Base-by-base conservation (phyloP, 202 grass and related monocot species). In the Dendrocalamus latiflorus region DNA sequence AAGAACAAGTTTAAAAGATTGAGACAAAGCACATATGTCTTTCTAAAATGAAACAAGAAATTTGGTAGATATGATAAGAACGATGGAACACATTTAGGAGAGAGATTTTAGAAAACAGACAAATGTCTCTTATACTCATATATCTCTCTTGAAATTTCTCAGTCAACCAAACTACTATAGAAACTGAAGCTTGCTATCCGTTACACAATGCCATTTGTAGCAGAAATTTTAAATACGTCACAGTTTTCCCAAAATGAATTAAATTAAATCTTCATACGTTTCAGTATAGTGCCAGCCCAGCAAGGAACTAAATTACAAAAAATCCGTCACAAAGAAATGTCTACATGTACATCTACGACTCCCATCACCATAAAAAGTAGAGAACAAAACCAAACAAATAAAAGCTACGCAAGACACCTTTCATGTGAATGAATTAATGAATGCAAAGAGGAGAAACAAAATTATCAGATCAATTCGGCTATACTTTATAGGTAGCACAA, bases 141-240 rank as follows among this genome's bases (percentile, higher is more conserved):
- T 24, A 1, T 36, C 5, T 25, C 18, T 24, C 18, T 18, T 72
- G 48, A 22, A 41, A 69, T 76, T 51, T 83, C 13, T 74, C 16
- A 24, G 74, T 75, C 74, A 83, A 90, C 70, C 34, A 56, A 44
- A 79, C 20, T 53, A 45, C 55, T 15, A 62, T 22, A 62, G 79
- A 69, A 90, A 83, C 79, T 74, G 84, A 90, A 90, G 68, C 41
- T 83, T 51, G 59, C 8, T 43, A 58, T 42, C 24, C 68, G 16
- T 63, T 14, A 63, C 69, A 86, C 36, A 48, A 17, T 24, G 33
- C 7, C 78, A 47, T 84, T 83, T 83, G 26, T 33, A 70, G 62
- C 37, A 17, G 69, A 61, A 66, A 68, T 34, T 54, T 69, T 49
- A 75, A 79, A 22, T 61, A 38, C 83, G 5, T 37, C 12, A 37